Conservation (phyloP, 2,329 filamentous ascomycete species). For the Cercospora berteroae region DNA sequence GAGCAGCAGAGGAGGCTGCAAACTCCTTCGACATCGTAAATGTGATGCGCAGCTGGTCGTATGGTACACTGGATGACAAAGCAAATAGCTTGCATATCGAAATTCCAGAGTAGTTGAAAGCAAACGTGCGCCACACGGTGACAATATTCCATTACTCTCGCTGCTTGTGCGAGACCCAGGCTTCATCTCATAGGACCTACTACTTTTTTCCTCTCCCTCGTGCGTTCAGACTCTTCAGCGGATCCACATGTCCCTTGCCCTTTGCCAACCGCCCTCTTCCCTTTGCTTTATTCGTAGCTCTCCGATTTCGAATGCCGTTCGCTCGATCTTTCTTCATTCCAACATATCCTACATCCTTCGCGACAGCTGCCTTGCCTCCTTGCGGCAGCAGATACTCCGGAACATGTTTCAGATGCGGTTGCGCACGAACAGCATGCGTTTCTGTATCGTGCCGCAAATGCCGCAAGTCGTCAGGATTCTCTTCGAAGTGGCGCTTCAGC, state of each 20-base stretch:
- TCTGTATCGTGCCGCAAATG: constrained; percentile 90
- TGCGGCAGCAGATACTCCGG: constrained; percentile 87
- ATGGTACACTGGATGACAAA: too few species aligned
- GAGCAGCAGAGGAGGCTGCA: neutral
- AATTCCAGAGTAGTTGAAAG: too few species aligned
- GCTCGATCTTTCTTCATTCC: constrained; percentile 55
- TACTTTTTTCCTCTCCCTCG: constrained; percentile 38
- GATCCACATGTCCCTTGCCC: constrained; percentile 68
- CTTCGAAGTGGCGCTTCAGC: constrained; percentile 91
- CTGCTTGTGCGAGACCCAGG: neutral
- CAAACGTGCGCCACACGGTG: too few species aligned
- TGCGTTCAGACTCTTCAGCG: constrained; percentile 79
- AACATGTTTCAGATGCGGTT: constrained; percentile 88
- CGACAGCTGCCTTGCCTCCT: constrained; percentile 65
- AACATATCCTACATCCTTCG: constrained; percentile 71
- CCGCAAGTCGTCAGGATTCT: constrained; percentile 85
- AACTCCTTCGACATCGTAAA: too few species aligned
- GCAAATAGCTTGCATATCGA: too few species aligned
- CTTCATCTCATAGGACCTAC: rapidly evolving
- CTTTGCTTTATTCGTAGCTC: constrained; percentile 45
- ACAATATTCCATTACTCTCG: neutral
- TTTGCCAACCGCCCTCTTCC: constrained; percentile 54
- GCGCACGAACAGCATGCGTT: constrained; percentile 75
- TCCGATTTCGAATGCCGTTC: constrained; percentile 50
- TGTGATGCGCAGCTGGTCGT: too few species aligned